A percentile compares a stretch with the other conserved stretches of the same genome.
Conservation (phyloP, 495 filamentous ascomycete species). For the Aspergillus panamensis region DNA sequence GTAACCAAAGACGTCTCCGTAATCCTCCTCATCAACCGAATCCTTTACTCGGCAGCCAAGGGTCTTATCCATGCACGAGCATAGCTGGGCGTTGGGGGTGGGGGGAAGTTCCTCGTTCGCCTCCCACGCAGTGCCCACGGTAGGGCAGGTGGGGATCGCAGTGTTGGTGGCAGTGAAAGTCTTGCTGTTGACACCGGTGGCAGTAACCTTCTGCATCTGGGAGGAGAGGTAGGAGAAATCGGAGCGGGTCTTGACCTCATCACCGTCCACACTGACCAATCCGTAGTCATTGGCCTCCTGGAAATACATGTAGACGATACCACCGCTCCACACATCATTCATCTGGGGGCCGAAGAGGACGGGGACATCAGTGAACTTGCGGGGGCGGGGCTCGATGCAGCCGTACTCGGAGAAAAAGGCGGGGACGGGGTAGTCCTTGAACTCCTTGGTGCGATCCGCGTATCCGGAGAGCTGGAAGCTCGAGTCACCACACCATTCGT, state of each 20-base stretch:
- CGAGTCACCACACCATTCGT: slow-evolving; percentile 93
- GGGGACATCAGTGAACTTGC: slow-evolving; percentile 79
- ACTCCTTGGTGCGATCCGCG: slow-evolving; percentile 74
- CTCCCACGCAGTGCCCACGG: slow-evolving; percentile 59
- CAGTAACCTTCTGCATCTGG: slow-evolving; percentile 64
- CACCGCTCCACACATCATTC: slow-evolving; percentile 84
- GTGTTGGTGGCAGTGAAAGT: slow-evolving; percentile 70
- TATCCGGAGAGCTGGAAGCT: slow-evolving; percentile 72
- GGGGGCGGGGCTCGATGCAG: slow-evolving; percentile 76
- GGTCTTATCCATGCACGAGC: slow-evolving; percentile 77
- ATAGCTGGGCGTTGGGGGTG: slow-evolving; percentile 70
- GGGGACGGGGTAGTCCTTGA: slow-evolving; percentile 82
- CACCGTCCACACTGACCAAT: slow-evolving; percentile 62
- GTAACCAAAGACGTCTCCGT: slow-evolving; percentile 64
- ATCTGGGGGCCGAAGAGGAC: slow-evolving; percentile 79
- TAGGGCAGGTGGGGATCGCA: slow-evolving; percentile 69
- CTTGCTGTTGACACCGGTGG: slow-evolving; percentile 58
- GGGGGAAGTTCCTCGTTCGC: slow-evolving; percentile 76
- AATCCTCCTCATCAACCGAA: slow-evolving; percentile 51
- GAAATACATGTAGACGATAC: slow-evolving; percentile 98
- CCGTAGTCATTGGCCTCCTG: slow-evolving; percentile 89
- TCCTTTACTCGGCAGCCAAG: slow-evolving; percentile 65
- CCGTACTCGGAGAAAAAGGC: slow-evolving; percentile 99
- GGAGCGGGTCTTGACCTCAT: slow-evolving; percentile 53
- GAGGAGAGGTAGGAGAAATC: slow-evolving; percentile 75